Conservation (phyloP, 2,329 filamentous ascomycete genomes). For the Aphanoascus verrucosus region DNA sequence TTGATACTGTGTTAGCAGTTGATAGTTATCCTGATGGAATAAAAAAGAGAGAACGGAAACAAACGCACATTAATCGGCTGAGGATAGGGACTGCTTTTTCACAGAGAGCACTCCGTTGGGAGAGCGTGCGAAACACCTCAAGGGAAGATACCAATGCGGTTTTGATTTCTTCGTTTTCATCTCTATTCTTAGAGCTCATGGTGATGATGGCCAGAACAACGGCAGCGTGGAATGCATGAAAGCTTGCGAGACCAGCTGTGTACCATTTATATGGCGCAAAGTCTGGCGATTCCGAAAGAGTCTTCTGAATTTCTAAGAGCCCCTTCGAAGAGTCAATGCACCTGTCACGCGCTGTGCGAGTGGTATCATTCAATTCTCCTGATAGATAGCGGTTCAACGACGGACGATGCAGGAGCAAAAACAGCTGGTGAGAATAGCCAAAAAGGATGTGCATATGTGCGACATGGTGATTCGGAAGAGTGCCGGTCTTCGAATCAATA, state of each 20-base stretch:
- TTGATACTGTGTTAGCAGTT: background rate
- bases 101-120: constrained; percentile 28
- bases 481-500: constrained; percentile 18
- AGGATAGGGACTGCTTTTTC: constrained; percentile 29
- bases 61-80: constrained; percentile 27
- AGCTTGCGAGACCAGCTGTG: constrained; percentile 30
- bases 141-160: constrained; percentile 23
- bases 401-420: constrained; percentile 30
- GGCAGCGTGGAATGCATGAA: constrained; percentile 34
- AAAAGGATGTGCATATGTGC: constrained; percentile 35
- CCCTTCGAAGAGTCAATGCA: constrained; percentile 28
- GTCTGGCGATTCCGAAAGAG: constrained; percentile 23
- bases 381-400: constrained; percentile 26
- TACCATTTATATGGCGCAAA: constrained; percentile 34
- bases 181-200: constrained; percentile 22
- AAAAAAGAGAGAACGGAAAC: background rate
- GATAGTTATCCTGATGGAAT: background rate
- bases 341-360: constrained; percentile 22
- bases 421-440: constrained; percentile 31
- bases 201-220: constrained; percentile 25
- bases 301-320: constrained; percentile 27
- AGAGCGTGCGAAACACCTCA: constrained; percentile 26
- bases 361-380: constrained; percentile 25
- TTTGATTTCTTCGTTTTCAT: constrained; percentile 25
- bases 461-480: constrained; percentile 27